Conservation (phyloP, 805 yeast genomes). For the Metschnikowia peoriensis region DNA sequence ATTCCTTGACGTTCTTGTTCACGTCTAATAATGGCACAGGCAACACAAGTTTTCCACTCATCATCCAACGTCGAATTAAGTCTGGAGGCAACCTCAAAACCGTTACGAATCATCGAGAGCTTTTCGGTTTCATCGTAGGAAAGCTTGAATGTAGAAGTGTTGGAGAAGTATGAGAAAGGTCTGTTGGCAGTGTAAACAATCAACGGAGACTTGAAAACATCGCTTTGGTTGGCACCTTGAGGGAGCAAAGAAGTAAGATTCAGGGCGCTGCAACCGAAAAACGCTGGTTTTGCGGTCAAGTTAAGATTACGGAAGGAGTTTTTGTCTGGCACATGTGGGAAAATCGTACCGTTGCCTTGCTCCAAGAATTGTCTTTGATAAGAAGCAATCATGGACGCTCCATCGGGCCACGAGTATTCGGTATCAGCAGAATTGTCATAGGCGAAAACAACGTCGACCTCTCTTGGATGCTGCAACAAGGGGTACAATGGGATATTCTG, state of each 20-base stretch:
- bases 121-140: slow-evolving; percentile 24
- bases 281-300: slow-evolving; percentile 24
- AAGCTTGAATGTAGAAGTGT: slow-evolving; percentile 28
- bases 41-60: slow-evolving; percentile 72
- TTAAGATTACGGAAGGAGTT: slow-evolving; percentile 21
- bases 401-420: slow-evolving; percentile 40
- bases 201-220: slow-evolving; percentile 21
- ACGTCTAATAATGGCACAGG: slow-evolving; percentile 81
- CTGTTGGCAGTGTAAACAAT: slow-evolving; percentile 31
- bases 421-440: slow-evolving; percentile 39
- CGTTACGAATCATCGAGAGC: slow-evolving; percentile 26
- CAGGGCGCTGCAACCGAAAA: slow-evolving; percentile 28
- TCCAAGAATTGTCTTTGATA: slow-evolving; percentile 28
- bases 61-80: slow-evolving; percentile 64
- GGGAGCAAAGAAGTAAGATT: slow-evolving; percentile 23
- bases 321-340: slow-evolving; percentile 26
- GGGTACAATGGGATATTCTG: slow-evolving; percentile 44
- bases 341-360: slow-evolving; percentile 27
- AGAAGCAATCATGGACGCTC: slow-evolving; percentile 37
- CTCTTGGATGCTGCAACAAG: slow-evolving; percentile 35
- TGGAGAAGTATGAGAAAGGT: slow-evolving; percentile 28
- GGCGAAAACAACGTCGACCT: slow-evolving; percentile 41
- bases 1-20: slow-evolving; percentile 65
- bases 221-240: slow-evolving; percentile 12
- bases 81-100: slow-evolving; percentile 27